Base-by-base conservation (phyloP, 2,329 filamentous ascomycete species). In the Diaporthe sp. region DNA sequence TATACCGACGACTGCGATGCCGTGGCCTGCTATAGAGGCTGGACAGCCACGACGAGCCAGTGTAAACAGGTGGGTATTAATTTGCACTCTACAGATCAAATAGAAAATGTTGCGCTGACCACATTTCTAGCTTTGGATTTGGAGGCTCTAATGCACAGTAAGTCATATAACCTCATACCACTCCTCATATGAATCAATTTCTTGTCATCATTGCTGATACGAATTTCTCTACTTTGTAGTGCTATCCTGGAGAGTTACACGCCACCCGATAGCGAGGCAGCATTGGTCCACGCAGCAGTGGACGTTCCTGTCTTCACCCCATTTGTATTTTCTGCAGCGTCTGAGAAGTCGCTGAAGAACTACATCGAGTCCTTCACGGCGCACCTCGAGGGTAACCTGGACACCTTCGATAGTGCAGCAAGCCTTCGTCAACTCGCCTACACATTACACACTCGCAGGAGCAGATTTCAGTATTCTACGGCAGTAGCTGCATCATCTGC, bases 121-220 rank as follows among this genome's bases (percentile, higher is more conserved):
- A 25, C 3, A 25, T 4, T 1, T 52, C 22, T 52, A 54, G 80
- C 45, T 84, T 84, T 69, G 82, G 73, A 22, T 74, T 72, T 10
- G 82, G 82, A 50, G 82, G 82, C 2, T 79, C 82, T 2, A 83
- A 84, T 50, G 82, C 80, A 17, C 82, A 83, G 30, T 79, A 77
- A 25, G 78, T 84, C n/a, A n/a, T n/a, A n/a, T n/a, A n/a, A n/a
- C n/a, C n/a, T n/a, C n/a, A n/a, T n/a, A 4, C 25, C 5, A 17
- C 4, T 28, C n/a, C n/a, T n/a, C n/a, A n/a, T n/a, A n/a, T n/a
- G n/a, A n/a, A 25, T 42, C n/a, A 42, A n/a, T n/a, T 4, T 25
- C 1, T 25, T 3, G 2, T 38, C 33, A 4, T 25, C 19, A 38
- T n/a, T 25, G 55, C 55, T 58, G 25, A 58, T 7, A 10, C 28